Percentiles rank a stretch among this genome's conserved stretches.
Evolutionary conservation across 1,284 basidiomycete species (phyloP).

Genomic region (Pterulicium gracile): DNA sequence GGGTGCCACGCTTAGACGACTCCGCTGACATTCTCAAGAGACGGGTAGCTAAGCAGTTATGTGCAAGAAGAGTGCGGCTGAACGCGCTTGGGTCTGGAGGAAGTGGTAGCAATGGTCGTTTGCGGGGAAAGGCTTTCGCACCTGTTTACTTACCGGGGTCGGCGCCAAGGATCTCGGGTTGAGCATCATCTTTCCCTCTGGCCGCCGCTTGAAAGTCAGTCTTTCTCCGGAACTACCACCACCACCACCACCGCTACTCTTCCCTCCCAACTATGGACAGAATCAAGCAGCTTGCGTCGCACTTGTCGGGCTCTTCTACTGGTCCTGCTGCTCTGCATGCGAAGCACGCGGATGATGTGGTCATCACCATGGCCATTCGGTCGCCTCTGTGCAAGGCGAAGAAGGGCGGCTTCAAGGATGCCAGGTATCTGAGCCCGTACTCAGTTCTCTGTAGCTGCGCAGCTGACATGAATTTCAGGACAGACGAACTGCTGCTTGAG

Average conservation of each 20-base stretch:
- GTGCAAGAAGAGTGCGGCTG: no score
- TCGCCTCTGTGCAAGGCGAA: slow-evolving; percentile 68
- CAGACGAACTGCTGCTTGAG: slow-evolving; percentile 67
- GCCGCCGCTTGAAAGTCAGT: neutral
- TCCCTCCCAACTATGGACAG: slow-evolving; percentile 31
- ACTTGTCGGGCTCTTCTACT: slow-evolving; percentile 31
- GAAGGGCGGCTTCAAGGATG: slow-evolving; percentile 77
- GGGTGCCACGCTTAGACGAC: no score
- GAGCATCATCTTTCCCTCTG: no score
- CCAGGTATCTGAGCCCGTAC: slow-evolving; percentile 42
- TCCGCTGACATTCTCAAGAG: no score
- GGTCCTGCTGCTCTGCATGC: slow-evolving; percentile 38
- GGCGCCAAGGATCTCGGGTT: no score
- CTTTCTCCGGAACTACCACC: neutral
- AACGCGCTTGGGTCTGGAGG: no score
- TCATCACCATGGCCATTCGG: slow-evolving; percentile 70
- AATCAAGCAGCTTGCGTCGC: slow-evolving; percentile 54
- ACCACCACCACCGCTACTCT: slow-evolving; percentile 1
- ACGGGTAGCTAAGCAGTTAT: no score
- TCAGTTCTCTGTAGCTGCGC: neutral
- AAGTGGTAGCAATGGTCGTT: no score
- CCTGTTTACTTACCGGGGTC: no score
- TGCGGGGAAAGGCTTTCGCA: no score
- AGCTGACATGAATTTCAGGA: slow-evolving; percentile 25
- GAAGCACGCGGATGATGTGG: slow-evolving; percentile 63